phyloP scores from a whole-genome alignment of 192 early-diverging fungal genomes.

The Coemansia guatemalensis region DNA sequence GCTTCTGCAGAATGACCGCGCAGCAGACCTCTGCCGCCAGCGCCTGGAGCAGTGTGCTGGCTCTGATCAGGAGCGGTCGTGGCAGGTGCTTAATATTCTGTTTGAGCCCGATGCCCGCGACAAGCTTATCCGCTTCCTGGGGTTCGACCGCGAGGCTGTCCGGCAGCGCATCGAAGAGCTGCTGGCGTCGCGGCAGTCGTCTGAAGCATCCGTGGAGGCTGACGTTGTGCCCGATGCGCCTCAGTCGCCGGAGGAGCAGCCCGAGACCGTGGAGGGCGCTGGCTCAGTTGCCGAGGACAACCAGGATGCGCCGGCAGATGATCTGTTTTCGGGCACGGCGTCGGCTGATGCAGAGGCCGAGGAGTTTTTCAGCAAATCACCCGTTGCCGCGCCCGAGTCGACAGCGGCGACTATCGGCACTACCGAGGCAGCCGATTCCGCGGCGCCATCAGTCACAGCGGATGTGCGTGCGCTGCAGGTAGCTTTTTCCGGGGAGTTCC shows the following conservation, averaged over 20 bases:
- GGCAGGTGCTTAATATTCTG: constrained; percentile 83
- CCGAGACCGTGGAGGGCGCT: constrained; percentile 10
- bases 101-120: constrained; percentile 78
- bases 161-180: constrained; percentile 62
- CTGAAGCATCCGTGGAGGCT: constrained; percentile 8
- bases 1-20: constrained; percentile 58
- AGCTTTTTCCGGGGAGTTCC: constrained; percentile 36
- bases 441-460: constrained; percentile 3
- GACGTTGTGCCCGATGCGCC: constrained; percentile 1
- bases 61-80: constrained; percentile 51
- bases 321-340: constrained; percentile 23
- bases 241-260: not conserved
- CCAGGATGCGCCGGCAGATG: constrained; percentile 23
- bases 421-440: constrained; percentile 11
- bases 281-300: not conserved
- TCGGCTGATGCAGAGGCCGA: constrained; percentile 50
- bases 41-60: constrained; percentile 37
- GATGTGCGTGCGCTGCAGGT: constrained; percentile 25
- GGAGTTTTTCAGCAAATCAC: constrained; percentile 50
- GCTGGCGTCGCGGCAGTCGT: constrained; percentile 13
- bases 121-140: constrained; percentile 83
- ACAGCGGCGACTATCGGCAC: not conserved
- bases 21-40: constrained; percentile 53
- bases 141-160: constrained; percentile 74
- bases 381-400: not conserved